Evolutionary conservation across 768 basidiomycete genomes (phyloP), one percentile per base, ranked within the genome.

Genomic region (Dacryopinax spathularia): DNA sequence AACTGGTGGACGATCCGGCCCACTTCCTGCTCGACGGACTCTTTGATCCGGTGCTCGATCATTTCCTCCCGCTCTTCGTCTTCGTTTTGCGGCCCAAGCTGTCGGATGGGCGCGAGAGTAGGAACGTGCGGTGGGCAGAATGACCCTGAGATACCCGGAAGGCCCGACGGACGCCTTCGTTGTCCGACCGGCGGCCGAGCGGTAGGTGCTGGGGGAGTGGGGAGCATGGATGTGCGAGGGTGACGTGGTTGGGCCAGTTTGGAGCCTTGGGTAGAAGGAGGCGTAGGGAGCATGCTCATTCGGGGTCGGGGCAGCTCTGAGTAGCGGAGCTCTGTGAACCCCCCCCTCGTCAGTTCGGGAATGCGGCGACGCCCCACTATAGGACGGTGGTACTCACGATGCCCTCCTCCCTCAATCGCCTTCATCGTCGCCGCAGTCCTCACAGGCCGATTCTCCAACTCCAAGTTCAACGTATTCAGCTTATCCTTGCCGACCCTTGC

Each of bases 381-480:
- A n/a, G n/a, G n/a, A n/a, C n/a, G 74, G 72, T n/a, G 80, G 73
- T 9, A 78, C 73, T 33, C 75, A 79, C 63, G 79, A 80, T 86
- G 85, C n/a, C n/a, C n/a, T n/a, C n/a, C n/a, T n/a, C n/a, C n/a
- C 34, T 33, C 20, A 15, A 20, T 6, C 2, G 18, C 18, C 29
- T 29, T 34, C 18, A 29, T 13, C 33, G 20, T 34, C 33, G 62
- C 56, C 44, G 5, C 27, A n/a, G n/a, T n/a, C 33, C 31, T 7
- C 10, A 33, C 25, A 15, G 10, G 41, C 27, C 18, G n/a, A 13
- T 91, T 92, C 76, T 91, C 89, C 1, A 93, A 76, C 67, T 91
- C 87, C 79, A 91, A 92, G 71, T 92, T 91, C n/a, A 95, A 78
- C 2, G 92, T 94, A 72, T 93, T 91, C 16, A 93, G 77, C 3